Evolutionary conservation across 768 basidiomycete species (phyloP), one percentile per base, ranked within the genome.

Genomic region (Leccinum imitatum): DNA sequence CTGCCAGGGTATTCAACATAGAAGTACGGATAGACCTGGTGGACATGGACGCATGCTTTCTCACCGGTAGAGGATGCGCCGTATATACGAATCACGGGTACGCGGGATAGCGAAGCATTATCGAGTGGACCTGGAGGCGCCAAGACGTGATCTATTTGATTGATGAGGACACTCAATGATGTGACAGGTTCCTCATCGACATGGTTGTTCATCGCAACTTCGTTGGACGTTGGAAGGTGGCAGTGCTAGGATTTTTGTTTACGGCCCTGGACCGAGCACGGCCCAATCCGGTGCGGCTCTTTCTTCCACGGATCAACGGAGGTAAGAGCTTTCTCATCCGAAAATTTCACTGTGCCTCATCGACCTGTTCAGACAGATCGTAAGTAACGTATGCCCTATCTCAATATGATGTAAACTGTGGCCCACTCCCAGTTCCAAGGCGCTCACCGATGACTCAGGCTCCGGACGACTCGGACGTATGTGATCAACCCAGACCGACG

Each of bases 21-120:
- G 73, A 95, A 87, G 74, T 99, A 99, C 1, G 96, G 95, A 75
- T 90, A 96, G 31, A 90, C 90, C 78, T 95, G 93, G 71, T 97
- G 95, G 44, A 98, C 78, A 77, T 97, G 89, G 14, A 95, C 82
- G 69, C 94, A 95, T 19, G 93, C 84, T 69, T 86, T 89, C 72
- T 85, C 78, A 14, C 93, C 91, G 2, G 75, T 71, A 5, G 91
- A 90, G 2, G 93, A 91, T 13, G 86, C 76, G 14, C 96, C 97
- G 72, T 86, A 98, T 53, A 99, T 88, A 55, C 94, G 81, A 59
- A 98, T 78, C 4, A 95, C 81, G 14, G 96, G 96, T 21, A 90
- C 88, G 27, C 77, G 81, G 11, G 80, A 81, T 25, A 93, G 81
- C 3, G 71, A 73, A 4, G 81, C 71, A 58, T 86, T 85, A 73